A percentile compares a stretch with the other conserved stretches of the same genome.
Evolutionary conservation across 441 rosid species (phyloP).

Genomic region (Pelargonium cotyledonis): DNA sequence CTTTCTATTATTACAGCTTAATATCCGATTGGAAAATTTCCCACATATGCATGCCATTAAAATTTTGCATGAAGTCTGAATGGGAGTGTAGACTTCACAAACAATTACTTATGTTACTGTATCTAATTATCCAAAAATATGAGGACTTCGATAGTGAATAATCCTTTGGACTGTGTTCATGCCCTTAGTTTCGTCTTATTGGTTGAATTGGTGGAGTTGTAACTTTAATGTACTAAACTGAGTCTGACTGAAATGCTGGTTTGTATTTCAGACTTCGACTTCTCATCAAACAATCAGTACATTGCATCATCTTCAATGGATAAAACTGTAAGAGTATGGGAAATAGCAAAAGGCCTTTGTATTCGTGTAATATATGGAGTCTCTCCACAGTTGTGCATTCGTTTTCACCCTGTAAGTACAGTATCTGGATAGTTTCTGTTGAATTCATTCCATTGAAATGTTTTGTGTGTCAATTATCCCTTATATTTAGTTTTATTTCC

Average conservation of each 20-base stretch:
- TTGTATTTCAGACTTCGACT: conserved; percentile 73
- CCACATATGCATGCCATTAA: not conserved
- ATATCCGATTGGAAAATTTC: not conserved
- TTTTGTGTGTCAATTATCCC: not conserved
- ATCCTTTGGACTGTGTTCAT: not conserved
- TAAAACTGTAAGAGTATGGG: conserved; percentile 98
- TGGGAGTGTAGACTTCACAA: not conserved
- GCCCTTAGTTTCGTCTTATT: not conserved
- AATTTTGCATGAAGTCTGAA: not conserved
- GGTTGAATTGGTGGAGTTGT: conserved; percentile 1
- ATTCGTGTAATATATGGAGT: conserved; percentile 89
- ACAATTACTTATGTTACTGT: not conserved
- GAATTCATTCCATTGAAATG: conserved; percentile 4
- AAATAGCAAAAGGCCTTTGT: conserved; percentile 79
- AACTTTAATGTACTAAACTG: conserved; percentile 1
- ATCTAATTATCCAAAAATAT: no score
- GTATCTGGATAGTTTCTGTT: conserved; percentile 9
- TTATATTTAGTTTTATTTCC: not conserved
- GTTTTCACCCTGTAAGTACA: conserved; percentile 85
- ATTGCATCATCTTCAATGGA: conserved; percentile 88
- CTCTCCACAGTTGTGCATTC: conserved; percentile 77
- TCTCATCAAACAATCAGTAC: conserved; percentile 92
- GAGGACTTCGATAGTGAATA: not conserved
- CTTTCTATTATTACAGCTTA: not conserved
- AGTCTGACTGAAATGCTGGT: conserved; percentile 14